Evolutionary conservation across 495 filamentous ascomycete species (phyloP).

Genomic region (Filosporella fistucella): DNA sequence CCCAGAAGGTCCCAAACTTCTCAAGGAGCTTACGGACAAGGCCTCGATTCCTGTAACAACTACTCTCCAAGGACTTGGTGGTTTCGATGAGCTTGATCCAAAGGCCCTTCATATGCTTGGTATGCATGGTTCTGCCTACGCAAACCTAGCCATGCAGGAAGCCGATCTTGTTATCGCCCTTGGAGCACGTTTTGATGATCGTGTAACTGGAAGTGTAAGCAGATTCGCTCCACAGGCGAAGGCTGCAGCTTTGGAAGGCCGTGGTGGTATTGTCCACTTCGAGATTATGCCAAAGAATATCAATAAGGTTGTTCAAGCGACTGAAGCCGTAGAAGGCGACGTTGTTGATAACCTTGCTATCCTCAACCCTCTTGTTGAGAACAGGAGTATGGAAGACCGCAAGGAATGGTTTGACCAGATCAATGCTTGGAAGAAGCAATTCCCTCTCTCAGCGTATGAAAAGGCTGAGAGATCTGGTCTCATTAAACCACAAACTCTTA

Average conservation of each 20-base stretch:
- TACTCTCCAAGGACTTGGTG: conserved; percentile 71
- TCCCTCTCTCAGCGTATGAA: conserved; percentile 73
- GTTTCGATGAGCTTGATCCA: conserved; percentile 71
- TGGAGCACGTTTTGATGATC: conserved; percentile 73
- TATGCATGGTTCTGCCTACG: conserved; percentile 77
- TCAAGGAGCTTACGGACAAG: conserved; percentile 67
- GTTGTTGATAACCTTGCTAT: conserved; percentile 63
- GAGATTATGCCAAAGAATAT: conserved; percentile 85
- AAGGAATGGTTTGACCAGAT: conserved; percentile 86
- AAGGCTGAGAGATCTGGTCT: conserved; percentile 60
- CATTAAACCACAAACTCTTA: conserved; percentile 87
- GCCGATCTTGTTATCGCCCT: conserved; percentile 75
- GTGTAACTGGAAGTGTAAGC: conserved; percentile 59
- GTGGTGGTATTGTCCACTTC: conserved; percentile 77
- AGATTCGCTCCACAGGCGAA: conserved; percentile 68
- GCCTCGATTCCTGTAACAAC: conserved; percentile 74
- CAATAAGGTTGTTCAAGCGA: conserved; percentile 81
- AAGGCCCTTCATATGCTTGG: conserved; percentile 80
- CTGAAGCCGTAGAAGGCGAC: conserved; percentile 75
- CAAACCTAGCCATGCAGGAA: conserved; percentile 76
- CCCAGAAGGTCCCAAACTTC: conserved; percentile 60
- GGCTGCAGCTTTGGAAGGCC: conserved; percentile 61
- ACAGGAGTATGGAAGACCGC: conserved; percentile 51
- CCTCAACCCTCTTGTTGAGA: conserved; percentile 61
- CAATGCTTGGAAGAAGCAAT: conserved; percentile 79